Evolutionary conservation across 2,329 filamentous ascomycete species (phyloP), one percentile per base, ranked within the genome.

Genomic region (Botrytis medusae): DNA sequence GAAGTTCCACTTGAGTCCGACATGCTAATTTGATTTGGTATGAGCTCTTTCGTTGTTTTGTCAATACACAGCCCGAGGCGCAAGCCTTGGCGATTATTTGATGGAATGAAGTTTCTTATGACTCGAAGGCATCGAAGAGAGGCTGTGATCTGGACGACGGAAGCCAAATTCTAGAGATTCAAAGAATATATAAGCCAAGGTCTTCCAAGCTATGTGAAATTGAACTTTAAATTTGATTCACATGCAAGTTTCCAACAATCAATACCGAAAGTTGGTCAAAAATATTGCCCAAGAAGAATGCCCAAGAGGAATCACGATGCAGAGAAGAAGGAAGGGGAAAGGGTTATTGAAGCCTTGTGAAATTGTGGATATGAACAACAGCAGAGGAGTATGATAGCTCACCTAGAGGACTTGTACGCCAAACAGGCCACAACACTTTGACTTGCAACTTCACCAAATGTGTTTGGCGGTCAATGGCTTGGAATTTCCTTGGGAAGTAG

Each of bases 51-150:
- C 48, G 65, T 74, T 71, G n/a, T 74, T 68, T 75, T 72, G 73
- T 77, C 71, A 76, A 72, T 68, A 72, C 77, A 78, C 75, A 77
- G 79, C 79, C 76, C 74, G 75, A 74, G 79, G 76, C 76, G 75
- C 71, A 76, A 75, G 76, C 75, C 78, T 79, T 78, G 76, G 76
- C 75, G 70, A 46, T 71, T 74, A 73, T 74, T 69, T 75, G 68
- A 68, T 71, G 62, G 44, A 74, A 51, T 76, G 76, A 69, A 51
- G 61, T 59, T 29, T 71, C 60, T 68, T 65, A 42, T 29, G 34
- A 71, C 32, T 76, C 64, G 65, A 77, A 69, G 75, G 75, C 79
- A 80, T 79, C 76, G 69, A 65, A 74, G 69, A 71, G 72, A 73
- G 77, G 76, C 76, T 77, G 73, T 75, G 76, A 76, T 42, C 57